These are phyloP conservation scores for Kwoniella mangroviensis DNA, from an alignment of 768 basidiomycete genomes.

Conservation along the genomic window DNA sequence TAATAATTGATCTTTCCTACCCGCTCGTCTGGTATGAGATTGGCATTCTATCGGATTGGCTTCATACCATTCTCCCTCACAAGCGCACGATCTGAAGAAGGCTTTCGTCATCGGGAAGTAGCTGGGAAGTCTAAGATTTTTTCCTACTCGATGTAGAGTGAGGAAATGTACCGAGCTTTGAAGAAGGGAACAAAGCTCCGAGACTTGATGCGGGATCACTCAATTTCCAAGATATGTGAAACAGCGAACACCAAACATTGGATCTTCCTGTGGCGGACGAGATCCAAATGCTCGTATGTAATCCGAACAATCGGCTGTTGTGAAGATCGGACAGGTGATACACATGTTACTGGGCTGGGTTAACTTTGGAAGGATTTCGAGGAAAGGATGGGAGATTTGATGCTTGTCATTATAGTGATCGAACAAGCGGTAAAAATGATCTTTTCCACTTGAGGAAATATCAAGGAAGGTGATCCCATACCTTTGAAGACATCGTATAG, in stretches of 20 bases:
- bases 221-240: background rate
- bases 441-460: background rate
- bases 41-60: background rate
- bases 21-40: background rate
- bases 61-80: background rate
- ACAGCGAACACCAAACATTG: background rate
- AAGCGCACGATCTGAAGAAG: background rate
- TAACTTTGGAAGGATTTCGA: background rate
- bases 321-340: background rate
- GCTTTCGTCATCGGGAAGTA: background rate
- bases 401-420: background rate
- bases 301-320: background rate
- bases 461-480: background rate
- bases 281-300: background rate
- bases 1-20: background rate
- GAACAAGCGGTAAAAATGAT: background rate
- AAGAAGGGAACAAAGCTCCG: background rate
- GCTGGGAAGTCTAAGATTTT: background rate
- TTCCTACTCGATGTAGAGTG: background rate
- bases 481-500: background rate
- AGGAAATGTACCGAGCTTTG: background rate
- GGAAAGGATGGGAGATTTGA: background rate
- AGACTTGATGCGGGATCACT: background rate
- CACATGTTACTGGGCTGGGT: background rate
- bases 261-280: background rate